Conservation (phyloP, 768 basidiomycete species). For the Xerocomellus dryophilus region DNA sequence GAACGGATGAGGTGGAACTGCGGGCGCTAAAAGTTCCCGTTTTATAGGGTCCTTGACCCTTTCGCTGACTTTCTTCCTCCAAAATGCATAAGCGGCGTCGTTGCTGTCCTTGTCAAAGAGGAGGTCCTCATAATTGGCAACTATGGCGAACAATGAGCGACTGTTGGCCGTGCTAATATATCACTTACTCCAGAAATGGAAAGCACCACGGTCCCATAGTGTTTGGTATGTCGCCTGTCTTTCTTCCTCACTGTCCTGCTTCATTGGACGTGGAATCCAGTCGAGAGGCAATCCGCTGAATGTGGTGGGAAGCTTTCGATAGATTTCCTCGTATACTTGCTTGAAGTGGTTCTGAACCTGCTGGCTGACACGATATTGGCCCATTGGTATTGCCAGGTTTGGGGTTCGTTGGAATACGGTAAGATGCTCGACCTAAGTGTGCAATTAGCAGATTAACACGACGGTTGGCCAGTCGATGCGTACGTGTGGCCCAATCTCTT, state of each 20-base stretch:
- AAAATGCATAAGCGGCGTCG: slow-evolving; percentile 5
- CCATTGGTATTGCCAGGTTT: slow-evolving; percentile 12
- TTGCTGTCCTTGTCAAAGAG: not conserved
- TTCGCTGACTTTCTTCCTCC: slow-evolving; percentile 5
- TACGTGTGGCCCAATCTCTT: slow-evolving; percentile 15
- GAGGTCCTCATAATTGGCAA: slow-evolving; percentile 7
- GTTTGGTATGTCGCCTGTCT: slow-evolving; percentile 2
- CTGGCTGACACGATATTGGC: slow-evolving; percentile 7
- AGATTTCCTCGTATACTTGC: slow-evolving; percentile 7
- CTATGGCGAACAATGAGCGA: not conserved
- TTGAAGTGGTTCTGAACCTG: slow-evolving; percentile 13
- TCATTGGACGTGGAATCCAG: slow-evolving; percentile 7
- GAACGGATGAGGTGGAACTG: slow-evolving; percentile 5
- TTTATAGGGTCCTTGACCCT: slow-evolving; percentile 3
- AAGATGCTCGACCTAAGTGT: slow-evolving; percentile 2
- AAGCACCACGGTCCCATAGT: slow-evolving; percentile 9
- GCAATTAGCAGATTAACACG: not conserved
- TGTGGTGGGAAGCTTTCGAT: slow-evolving; percentile 3
- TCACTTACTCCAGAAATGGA: slow-evolving; percentile 12
- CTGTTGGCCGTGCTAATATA: not conserved
- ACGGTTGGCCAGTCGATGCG: not conserved
- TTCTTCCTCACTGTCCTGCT: slow-evolving; percentile 9
- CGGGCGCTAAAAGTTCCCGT: not conserved
- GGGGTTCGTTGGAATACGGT: slow-evolving; percentile 19
- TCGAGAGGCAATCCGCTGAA: not conserved